These are phyloP conservation scores for Toxoplasma gondii DNA, from an alignment of 169 alveolate genomes.

Conservation along the genomic window DNA sequence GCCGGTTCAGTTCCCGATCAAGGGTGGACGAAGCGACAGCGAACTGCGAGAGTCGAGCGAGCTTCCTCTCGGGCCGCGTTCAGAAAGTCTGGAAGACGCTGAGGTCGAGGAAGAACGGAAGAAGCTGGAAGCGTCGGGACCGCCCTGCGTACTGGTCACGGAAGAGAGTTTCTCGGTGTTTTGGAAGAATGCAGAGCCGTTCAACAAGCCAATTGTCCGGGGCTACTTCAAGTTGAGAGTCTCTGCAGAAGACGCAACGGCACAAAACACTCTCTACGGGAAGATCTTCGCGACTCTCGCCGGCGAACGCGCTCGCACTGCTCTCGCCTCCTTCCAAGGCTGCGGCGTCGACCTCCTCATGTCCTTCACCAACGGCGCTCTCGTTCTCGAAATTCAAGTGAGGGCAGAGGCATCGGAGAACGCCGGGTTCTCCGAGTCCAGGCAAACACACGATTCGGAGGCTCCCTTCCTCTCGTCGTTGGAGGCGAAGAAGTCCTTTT, in stretches of 20 bases:
- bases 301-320: conserved; percentile 37
- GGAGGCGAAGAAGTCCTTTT: too few species aligned
- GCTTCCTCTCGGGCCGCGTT: neutral
- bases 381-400: conserved; percentile 62
- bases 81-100: neutral
- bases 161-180: conserved; percentile 49
- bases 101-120: neutral
- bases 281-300: conserved; percentile 40
- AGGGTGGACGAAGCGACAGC: neutral
- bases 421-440: too few species aligned
- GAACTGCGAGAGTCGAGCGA: neutral
- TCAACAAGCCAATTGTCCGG: conserved; percentile 54
- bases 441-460: too few species aligned
- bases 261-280: conserved; percentile 32
- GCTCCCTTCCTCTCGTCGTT: too few species aligned
- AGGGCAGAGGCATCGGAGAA: neutral
- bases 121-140: conserved; percentile 1
- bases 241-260: conserved; percentile 4
- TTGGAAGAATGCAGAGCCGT: conserved; percentile 64
- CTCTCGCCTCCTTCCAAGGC: conserved; percentile 42
- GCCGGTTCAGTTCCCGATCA: conserved; percentile 19
- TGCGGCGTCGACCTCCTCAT: conserved; percentile 67
- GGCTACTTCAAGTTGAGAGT: conserved; percentile 28
- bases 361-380: conserved; percentile 59
- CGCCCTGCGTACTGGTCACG: conserved; percentile 68